A percentile compares a stretch with the other conserved stretches of the same genome.
phyloP scores from a whole-genome alignment of 2,329 filamentous ascomycete species.

The Pyrenochaeta sp. region DNA sequence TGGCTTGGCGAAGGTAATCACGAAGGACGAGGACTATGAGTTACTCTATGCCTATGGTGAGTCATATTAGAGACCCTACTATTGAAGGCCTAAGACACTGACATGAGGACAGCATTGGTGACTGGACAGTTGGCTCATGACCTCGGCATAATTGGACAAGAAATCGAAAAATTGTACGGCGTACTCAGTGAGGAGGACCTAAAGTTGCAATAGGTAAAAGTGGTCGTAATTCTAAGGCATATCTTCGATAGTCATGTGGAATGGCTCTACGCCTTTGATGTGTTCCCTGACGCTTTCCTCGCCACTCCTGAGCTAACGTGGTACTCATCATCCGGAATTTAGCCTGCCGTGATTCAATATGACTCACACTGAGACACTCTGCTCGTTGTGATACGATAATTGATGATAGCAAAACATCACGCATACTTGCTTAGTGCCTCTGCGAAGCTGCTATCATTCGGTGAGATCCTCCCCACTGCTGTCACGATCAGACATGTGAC shows the following conservation, averaged over 20 bases:
- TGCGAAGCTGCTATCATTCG: not conserved
- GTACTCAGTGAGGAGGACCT: slow-evolving; percentile 69
- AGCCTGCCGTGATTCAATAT: slow-evolving; percentile 14
- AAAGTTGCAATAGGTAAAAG: slow-evolving; percentile 55
- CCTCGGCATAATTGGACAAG: slow-evolving; percentile 62
- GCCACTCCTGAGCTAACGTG: slow-evolving; percentile 3
- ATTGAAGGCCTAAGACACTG: slow-evolving; percentile 6
- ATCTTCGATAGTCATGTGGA: not conserved
- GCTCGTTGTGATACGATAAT: not conserved
- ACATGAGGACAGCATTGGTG: slow-evolving; percentile 61
- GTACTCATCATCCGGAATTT: slow-evolving; percentile 3
- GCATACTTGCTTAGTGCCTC: not conserved
- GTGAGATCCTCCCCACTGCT: not conserved
- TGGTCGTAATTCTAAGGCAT: not conserved
- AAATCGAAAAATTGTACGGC: slow-evolving; percentile 68
- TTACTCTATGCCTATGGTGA: slow-evolving; percentile 88
- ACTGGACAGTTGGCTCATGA: slow-evolving; percentile 67
- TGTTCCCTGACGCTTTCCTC: not conserved
- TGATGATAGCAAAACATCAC: not conserved
- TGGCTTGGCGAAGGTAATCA: slow-evolving; percentile 58
- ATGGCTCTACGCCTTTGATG: not conserved
- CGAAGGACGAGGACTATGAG: slow-evolving; percentile 84
- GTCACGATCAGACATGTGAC: too few relatives aligned
- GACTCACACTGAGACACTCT: slow-evolving; percentile 20
- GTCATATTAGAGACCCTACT: slow-evolving; percentile 27